These are phyloP conservation scores for Auxenochlorella pyrenoidosa DNA, from an alignment of 139 green algal species.

Conservation along the genomic window DNA sequence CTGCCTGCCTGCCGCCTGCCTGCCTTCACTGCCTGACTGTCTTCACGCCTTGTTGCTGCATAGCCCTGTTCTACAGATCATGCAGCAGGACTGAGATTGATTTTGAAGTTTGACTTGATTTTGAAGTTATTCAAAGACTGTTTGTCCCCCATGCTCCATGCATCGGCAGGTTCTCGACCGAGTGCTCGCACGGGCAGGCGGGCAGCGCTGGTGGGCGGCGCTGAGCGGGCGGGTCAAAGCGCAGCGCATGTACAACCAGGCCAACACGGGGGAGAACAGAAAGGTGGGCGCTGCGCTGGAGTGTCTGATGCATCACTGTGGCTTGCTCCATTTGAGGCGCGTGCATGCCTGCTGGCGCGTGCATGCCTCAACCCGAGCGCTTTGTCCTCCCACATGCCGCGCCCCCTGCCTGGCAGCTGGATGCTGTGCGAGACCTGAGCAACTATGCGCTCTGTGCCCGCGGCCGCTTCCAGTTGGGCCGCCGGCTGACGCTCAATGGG, in stretches of 20 bases:
- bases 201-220: conserved; percentile 70
- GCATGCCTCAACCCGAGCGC: neutral
- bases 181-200: conserved; percentile 58
- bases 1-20: neutral
- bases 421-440: conserved; percentile 54
- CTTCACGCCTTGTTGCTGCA: neutral
- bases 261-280: neutral
- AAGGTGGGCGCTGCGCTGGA: neutral
- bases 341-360: neutral
- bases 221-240: conserved; percentile 59
- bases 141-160: neutral
- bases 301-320: neutral
- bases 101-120: too few species aligned
- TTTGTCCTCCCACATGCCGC: neutral
- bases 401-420: conserved; percentile 23
- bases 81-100: too few species aligned
- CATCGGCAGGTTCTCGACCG: conserved; percentile 77
- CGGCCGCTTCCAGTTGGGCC: conserved; percentile 38
- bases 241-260: conserved; percentile 51
- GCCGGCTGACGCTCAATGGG: conserved; percentile 40
- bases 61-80: neutral
- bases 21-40: neutral
- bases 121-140: too few species aligned
- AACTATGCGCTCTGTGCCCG: conserved; percentile 62
- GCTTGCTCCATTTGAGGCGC: too few species aligned